Base-by-base conservation (phyloP, 1,139 yeast species). In the Blastobotrys aristatus region DNA sequence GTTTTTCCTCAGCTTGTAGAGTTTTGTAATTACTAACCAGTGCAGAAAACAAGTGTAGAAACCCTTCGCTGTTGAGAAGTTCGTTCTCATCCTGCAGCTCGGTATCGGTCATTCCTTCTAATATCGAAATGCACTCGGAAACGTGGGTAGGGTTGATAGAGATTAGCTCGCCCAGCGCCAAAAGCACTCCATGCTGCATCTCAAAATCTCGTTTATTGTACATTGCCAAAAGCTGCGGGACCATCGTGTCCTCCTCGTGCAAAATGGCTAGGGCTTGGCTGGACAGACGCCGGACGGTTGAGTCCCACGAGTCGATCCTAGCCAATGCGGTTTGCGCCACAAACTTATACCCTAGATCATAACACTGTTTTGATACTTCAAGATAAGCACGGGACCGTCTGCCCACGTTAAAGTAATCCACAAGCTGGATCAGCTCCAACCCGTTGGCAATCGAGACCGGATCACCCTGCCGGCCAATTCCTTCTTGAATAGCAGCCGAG, bases 401-500 rank as follows among this genome's bases (percentile, higher is more conserved):
- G 3, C 80, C 79, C 20, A 76, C 56, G 13, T 66, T 62, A 43
- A 69, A 67, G 51, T 68, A 76, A 46, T 79, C 82, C 44, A 88
- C 73, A 1, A 72, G 53, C 50, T 85, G 88, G 37, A 88, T 75
- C 11, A 86, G 61, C 18, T 65, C 67, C 20, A 89, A 75, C n/a
- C 64, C 66, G 6, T 58, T 50, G 44, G 53, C 58, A 14, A 55
- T 54, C 20, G 44, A 57, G 17, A 50, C 60, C 56, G 64, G 38
- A 48, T 53, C 47, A 41, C 52, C 53, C 60, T 80, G 82, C 38
- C 97, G 69, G 0, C 97, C 97, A 2, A 87, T 64, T 8, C 85
- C 74, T 59, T 90, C 97, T 61, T 90, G 97, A 3, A 88, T 60
- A 0, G 95, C 94, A 0, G 97, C 96, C 11, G 88, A 72, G 0